Evolutionary conservation across 2,329 filamentous ascomycete species (phyloP), one percentile per base, ranked within the genome.

Genomic region (Beauveria caledonica): DNA sequence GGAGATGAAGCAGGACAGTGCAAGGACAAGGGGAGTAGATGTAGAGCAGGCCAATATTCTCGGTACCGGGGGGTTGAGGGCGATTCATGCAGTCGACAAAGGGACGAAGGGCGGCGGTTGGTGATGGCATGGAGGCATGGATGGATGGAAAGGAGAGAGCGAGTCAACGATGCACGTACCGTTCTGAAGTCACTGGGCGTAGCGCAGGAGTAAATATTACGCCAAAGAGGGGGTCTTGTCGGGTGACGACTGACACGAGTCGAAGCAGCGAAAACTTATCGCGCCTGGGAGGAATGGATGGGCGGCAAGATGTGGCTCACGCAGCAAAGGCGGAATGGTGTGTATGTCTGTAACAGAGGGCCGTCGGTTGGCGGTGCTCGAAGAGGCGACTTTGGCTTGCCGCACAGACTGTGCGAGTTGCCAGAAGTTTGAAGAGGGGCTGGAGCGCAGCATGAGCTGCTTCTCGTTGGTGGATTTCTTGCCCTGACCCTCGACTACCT

Each of bases 81-180:
- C 6, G 42, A 46, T 23, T 33, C 29, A 33, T 39, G 40, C 39
- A 29, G 25, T 40, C 13, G 54, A 29, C 49, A 39, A 25, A 48
- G 44, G 21, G 27, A 46, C 40, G 44, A 11, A n/a, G 10, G 42
- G 27, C 44, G 42, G 27, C 44, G 29, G 54, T 21, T 49, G 56
- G 48, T 40, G 56, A 59, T 44, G 11, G 5, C n/a, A 19, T 19
- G 48, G 56, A 59, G 11, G 5, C n/a, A 19, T 19, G 48, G 56
- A 59, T 36, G 11, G 8, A 25, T 25, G 39, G 39, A 44, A 52
- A 40, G 33, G n/a, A 58, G 36, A 44, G 27, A 48, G 27, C 25
- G 40, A 58, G 48, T 39, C n/a, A 59, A 29, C 46, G 13, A 59
- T 59, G 56, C 56, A 59, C 56, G 48, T 59, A 59, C 56, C 56